These are phyloP conservation scores for Puccinia triticina DNA, from an alignment of 1,284 basidiomycete species.

Conservation along the genomic window DNA sequence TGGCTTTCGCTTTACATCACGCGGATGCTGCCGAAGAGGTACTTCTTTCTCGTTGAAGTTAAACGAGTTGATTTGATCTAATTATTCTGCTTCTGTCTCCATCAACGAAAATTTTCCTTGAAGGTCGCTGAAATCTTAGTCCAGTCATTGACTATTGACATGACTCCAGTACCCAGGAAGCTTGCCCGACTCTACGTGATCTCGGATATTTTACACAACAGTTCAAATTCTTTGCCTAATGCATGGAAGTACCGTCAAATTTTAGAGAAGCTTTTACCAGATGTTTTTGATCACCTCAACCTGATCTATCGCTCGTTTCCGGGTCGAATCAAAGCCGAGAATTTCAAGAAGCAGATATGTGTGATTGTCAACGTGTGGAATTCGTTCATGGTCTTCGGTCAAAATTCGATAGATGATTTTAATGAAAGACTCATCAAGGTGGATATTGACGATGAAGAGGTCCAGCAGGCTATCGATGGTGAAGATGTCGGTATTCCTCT, in stretches of 20 bases:
- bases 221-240: conserved; percentile 63
- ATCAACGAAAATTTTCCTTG: neutral
- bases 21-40: conserved; percentile 91
- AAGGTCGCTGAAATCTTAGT: conserved; percentile 85
- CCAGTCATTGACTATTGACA: conserved; percentile 76
- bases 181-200: conserved; percentile 90
- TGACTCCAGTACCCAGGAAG: conserved; percentile 91
- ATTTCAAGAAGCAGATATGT: conserved; percentile 86
- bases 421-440: conserved; percentile 72
- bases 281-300: conserved; percentile 90
- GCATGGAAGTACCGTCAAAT: conserved; percentile 89
- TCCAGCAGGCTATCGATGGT: conserved; percentile 25
- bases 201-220: conserved; percentile 97
- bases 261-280: conserved; percentile 80
- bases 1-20: conserved; percentile 92
- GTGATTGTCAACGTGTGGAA: conserved; percentile 90
- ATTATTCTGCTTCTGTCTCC: neutral
- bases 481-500: conserved; percentile 6
- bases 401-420: conserved; percentile 75
- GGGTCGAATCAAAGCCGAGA: conserved; percentile 86
- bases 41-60: conserved; percentile 52
- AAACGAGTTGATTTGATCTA: neutral
- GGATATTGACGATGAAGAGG: conserved; percentile 36
- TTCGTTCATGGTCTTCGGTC: conserved; percentile 73
- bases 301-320: conserved; percentile 88